Evolutionary conservation across 202 grass and related monocot species (phyloP).

Genomic region (Digitaria exilis): DNA sequence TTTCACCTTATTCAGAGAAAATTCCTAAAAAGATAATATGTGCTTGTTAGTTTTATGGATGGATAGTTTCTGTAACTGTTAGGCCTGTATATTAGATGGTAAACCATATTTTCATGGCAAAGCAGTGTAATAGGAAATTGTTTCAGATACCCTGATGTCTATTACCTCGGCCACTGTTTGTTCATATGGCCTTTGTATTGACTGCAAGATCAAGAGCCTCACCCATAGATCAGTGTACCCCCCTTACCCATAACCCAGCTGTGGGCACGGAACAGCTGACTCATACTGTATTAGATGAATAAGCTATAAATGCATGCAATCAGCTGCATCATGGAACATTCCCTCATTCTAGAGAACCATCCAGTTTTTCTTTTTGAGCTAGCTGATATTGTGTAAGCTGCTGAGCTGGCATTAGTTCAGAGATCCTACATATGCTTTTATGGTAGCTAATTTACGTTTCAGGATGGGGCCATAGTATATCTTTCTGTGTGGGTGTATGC

Average conservation of each 20-base stretch:
- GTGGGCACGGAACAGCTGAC: background rate
- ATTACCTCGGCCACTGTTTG: too few relatives aligned
- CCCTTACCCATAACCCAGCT: background rate
- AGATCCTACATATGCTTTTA: background rate
- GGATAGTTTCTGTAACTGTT: too few relatives aligned
- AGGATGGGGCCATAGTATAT: background rate
- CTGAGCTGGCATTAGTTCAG: background rate
- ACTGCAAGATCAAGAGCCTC: background rate
- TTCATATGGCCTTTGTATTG: background rate
- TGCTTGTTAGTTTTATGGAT: too few relatives aligned
- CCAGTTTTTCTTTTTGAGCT: background rate
- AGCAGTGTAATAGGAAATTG: too few relatives aligned
- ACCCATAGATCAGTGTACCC: background rate
- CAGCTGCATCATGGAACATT: background rate
- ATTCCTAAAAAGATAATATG: background rate
- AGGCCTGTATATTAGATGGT: too few relatives aligned
- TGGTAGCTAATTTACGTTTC: background rate
- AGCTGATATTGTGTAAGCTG: background rate
- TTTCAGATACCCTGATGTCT: too few relatives aligned
- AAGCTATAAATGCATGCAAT: background rate
- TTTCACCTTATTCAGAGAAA: background rate
- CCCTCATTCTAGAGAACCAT: slow-evolving; percentile 1
- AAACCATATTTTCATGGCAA: too few relatives aligned
- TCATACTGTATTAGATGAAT: background rate
- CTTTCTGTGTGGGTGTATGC: background rate